phyloP scores from a whole-genome alignment of 768 basidiomycete genomes.

The Rubroboletus pulcherrimus region DNA sequence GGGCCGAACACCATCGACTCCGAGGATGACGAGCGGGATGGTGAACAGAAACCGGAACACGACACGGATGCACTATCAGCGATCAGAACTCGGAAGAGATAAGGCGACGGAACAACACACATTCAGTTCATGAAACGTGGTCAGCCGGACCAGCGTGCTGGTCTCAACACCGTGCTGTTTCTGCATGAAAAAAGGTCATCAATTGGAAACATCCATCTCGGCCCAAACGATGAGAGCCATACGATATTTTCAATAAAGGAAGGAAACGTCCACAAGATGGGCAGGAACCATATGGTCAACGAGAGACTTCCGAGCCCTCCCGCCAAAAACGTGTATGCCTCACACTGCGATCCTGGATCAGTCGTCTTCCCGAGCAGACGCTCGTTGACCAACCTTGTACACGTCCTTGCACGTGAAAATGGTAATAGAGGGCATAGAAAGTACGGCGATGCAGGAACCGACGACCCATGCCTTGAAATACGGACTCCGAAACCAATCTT shows the following conservation, averaged over 20 bases:
- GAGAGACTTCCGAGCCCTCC: slow-evolving; percentile 67
- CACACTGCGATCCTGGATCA: slow-evolving; percentile 43
- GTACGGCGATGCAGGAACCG: slow-evolving; percentile 57
- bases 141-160: slow-evolving; percentile 63
- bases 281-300: slow-evolving; percentile 71
- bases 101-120: slow-evolving; percentile 39
- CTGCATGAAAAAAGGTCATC: slow-evolving; percentile 32
- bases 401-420: slow-evolving; percentile 58
- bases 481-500: slow-evolving; percentile 71
- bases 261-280: slow-evolving; percentile 70
- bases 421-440: slow-evolving; percentile 70
- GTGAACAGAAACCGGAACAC: slow-evolving; percentile 72
- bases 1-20: slow-evolving; percentile 61
- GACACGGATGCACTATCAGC: slow-evolving; percentile 58
- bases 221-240: slow-evolving; percentile 19
- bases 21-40: slow-evolving; percentile 60
- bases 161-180: slow-evolving; percentile 59
- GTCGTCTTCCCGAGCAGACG: not conserved
- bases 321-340: slow-evolving; percentile 65
- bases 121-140: slow-evolving; percentile 80
- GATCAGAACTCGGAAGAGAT: not conserved
- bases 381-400: slow-evolving; percentile 44
- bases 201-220: not conserved
- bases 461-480: slow-evolving; percentile 74
- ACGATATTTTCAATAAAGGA: slow-evolving; percentile 60